A percentile compares a stretch with the other conserved stretches of the same genome.
Evolutionary conservation across 345 rosid species (phyloP).

Genomic region (Psidium guajava): DNA sequence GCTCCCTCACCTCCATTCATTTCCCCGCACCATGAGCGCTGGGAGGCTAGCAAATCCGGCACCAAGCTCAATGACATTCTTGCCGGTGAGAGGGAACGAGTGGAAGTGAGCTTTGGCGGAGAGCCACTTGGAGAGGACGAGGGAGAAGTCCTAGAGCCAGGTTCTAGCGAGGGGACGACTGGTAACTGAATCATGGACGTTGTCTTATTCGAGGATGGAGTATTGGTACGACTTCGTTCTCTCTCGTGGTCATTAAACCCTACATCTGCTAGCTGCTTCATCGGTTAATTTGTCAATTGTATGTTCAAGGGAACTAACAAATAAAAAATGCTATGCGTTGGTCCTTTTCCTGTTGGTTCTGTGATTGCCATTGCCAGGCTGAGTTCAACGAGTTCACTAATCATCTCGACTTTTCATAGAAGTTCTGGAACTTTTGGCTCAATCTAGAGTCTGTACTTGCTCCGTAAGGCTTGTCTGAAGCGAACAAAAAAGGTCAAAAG

Average conservation of each 20-base stretch:
- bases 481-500: not conserved
- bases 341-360: not conserved
- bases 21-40: not conserved
- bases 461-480: accelerated
- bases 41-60: too few relatives aligned
- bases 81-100: not conserved
- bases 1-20: not conserved
- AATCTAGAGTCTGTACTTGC: not conserved
- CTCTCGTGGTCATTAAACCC: not conserved
- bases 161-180: accelerated
- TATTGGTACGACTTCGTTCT: accelerated
- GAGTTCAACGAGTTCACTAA: not conserved
- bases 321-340: accelerated
- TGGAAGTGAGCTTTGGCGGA: not conserved
- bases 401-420: not conserved
- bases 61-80: not conserved
- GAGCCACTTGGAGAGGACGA: not conserved
- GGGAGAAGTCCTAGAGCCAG: accelerated
- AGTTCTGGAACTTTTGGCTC: not conserved
- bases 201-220: accelerated
- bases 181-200: accelerated
- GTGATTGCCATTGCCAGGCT: accelerated
- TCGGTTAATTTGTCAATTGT: accelerated
- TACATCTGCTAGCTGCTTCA: not conserved
- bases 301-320: not conserved